Conservation (phyloP, 768 basidiomycete genomes). For the Polyporus arcularius region DNA sequence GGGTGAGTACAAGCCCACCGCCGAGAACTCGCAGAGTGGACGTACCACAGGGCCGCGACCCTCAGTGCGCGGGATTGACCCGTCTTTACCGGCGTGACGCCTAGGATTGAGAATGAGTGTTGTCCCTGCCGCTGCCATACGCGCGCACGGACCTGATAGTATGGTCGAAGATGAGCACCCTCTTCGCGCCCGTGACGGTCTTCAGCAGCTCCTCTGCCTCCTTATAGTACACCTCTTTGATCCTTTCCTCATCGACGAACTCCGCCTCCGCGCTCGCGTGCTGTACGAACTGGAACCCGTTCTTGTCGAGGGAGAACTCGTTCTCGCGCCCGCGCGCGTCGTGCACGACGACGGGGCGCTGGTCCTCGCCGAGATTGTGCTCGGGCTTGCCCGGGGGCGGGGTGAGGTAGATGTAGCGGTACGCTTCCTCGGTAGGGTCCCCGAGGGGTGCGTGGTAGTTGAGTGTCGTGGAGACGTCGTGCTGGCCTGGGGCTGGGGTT, state of each 20-base stretch:
- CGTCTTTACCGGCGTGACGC: constrained; percentile 17
- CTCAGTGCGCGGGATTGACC: constrained; percentile 12
- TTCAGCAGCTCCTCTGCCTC: constrained; percentile 46
- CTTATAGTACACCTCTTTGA: constrained; percentile 40
- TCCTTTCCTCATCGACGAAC: constrained; percentile 42
- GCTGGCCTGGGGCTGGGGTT: constrained; percentile 17
- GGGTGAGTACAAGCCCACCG: background rate
- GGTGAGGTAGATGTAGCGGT: constrained; percentile 33
- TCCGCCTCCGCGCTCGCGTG: constrained; percentile 38
- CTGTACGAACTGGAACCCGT: constrained; percentile 46
- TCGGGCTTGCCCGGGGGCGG: constrained; percentile 24
- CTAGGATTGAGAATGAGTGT: constrained; percentile 3
- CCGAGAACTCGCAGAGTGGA: background rate
- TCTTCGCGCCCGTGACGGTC: constrained; percentile 38
- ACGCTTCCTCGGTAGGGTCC: constrained; percentile 31
- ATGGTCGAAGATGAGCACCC: constrained; percentile 47
- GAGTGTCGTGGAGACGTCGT: constrained; percentile 39
- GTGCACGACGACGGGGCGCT: constrained; percentile 29
- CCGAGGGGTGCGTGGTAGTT: constrained; percentile 36
- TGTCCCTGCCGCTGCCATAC: background rate
- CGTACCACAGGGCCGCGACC: constrained; percentile 36
- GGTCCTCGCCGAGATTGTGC: constrained; percentile 33
- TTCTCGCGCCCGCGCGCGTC: constrained; percentile 34
- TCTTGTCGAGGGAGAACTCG: constrained; percentile 36
- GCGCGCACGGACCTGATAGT: constrained; percentile 37